phyloP scores from a whole-genome alignment of 2,329 filamentous ascomycete genomes.

The Thelonectria blattea region DNA sequence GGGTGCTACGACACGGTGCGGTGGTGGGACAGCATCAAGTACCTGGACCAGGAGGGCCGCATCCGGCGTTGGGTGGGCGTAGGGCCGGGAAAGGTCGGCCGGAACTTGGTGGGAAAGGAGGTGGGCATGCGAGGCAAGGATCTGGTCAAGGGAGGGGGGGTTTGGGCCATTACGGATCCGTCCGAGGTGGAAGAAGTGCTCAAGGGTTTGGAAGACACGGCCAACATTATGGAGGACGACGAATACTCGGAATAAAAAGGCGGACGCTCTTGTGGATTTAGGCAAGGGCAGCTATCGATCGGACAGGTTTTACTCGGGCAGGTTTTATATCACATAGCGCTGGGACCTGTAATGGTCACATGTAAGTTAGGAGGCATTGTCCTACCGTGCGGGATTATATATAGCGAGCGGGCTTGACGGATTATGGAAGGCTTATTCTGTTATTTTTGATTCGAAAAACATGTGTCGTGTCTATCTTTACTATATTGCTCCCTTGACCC shows the following conservation, averaged over 20 bases:
- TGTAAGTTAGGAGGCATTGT: conserved; percentile 10
- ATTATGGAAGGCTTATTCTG: not conserved
- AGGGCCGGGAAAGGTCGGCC: conserved; percentile 89
- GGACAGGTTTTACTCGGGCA: no score
- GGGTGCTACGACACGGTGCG: conserved; percentile 90
- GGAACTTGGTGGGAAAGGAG: conserved; percentile 93
- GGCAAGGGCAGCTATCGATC: not conserved
- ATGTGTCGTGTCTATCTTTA: not conserved
- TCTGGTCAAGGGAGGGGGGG: conserved; percentile 83
- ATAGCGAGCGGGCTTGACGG: not conserved
- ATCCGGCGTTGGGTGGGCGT: conserved; percentile 90
- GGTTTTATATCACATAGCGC: conserved; percentile 7
- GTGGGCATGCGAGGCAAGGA: conserved; percentile 85
- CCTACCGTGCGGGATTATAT: not conserved
- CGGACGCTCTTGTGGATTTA: conserved; percentile 11
- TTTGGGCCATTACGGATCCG: conserved; percentile 89
- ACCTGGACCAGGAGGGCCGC: conserved; percentile 81
- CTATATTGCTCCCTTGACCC: not conserved
- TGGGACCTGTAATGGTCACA: conserved; percentile 6
- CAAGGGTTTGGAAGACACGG: conserved; percentile 69
- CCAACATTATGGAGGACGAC: conserved; percentile 56
- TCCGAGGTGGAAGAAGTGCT: conserved; percentile 74
- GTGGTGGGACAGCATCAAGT: conserved; percentile 94
- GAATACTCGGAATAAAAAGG: conserved; percentile 41
- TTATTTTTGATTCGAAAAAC: not conserved